Base-by-base conservation (phyloP, 306 rosid species). In the Herpetospermum pedunculosum region DNA sequence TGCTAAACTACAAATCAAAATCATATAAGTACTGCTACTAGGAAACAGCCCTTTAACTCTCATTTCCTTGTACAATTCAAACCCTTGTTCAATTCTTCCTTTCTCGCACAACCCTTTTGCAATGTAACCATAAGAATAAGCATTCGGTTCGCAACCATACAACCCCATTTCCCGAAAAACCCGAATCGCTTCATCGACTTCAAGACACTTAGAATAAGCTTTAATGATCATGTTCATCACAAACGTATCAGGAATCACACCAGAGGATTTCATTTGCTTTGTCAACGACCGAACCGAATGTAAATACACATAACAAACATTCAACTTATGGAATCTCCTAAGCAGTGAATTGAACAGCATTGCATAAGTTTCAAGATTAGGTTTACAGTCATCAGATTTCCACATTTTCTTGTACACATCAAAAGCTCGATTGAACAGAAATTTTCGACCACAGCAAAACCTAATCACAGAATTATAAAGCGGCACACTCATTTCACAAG, bases 61-160 rank as follows among this genome's bases (percentile, higher is more conserved):
- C 96, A 91, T 91, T 78, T 94, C 92, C 86, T 78, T 81, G 34
- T 84, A 91, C 83, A 89, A 94, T 70, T 80, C 80, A 0, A 91
- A 72, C 46, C 97, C 98, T 53, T 89, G 87, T 70, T 72, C 77
- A 49, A 91, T 90, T 81, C 95, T 86, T 77, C 97, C 97, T 83
- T 94, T 91, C 91, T 94, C 98, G 79, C 97, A 94, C 88, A 94
- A 55, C 5, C 91, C 98, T 64, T 77, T 86, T 8, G 92, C 85
- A 62, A 94, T 79, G 44, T 91, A 91, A 6, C 98, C 86, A 72
- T 86, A 91, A 15, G 83, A 87, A 77, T 87, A 91, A 0, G 87
- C 88, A 77, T 94, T 94, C 1, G 98, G 95, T 81, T 88, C 88
- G 37, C 95, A 94, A 8, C 88, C 89, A 72, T 91, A 89, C 84